Evolutionary conservation across 306 rosid genomes (phyloP).

Genomic region (Fagus sylvatica): DNA sequence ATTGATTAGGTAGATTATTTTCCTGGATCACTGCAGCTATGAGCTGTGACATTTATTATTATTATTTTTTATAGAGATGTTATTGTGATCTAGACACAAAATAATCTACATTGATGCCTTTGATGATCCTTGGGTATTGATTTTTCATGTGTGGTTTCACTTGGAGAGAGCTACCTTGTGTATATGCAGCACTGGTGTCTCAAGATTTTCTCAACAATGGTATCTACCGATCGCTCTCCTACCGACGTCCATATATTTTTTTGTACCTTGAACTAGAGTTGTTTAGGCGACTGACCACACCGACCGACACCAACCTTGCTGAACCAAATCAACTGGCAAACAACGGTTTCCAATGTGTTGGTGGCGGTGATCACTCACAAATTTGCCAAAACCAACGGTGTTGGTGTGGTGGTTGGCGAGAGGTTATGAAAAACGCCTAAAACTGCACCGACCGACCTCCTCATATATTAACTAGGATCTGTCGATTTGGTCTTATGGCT

Average conservation of each 20-base stretch:
- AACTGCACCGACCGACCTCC: too few relatives aligned
- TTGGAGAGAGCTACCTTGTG: slow-evolving; percentile 13
- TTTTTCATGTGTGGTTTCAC: slow-evolving; percentile 12
- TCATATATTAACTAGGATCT: too few relatives aligned
- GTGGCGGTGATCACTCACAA: too few relatives aligned
- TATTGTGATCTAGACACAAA: neutral
- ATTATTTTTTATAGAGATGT: slow-evolving; percentile 7
- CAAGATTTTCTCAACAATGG: neutral
- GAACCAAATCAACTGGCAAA: too few relatives aligned
- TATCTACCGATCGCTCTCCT: neutral
- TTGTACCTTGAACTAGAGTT: neutral
- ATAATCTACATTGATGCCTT: slow-evolving; percentile 9
- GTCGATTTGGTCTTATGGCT: too few relatives aligned
- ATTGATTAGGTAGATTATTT: neutral
- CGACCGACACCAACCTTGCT: too few relatives aligned
- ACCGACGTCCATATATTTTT: neutral
- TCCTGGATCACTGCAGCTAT: neutral
- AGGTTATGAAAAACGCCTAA: too few relatives aligned
- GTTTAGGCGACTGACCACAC: too few relatives aligned
- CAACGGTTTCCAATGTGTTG: too few relatives aligned
- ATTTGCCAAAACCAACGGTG: too few relatives aligned
- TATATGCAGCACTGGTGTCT: neutral
- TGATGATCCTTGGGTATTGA: slow-evolving; percentile 19
- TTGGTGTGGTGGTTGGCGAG: too few relatives aligned
- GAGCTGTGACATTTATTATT: neutral